Percentiles rank a stretch among this genome's conserved stretches.
These are phyloP conservation scores for Chenopodium berlandieri DNA, from an alignment of 148 eudicot species.

Conservation along the genomic window DNA sequence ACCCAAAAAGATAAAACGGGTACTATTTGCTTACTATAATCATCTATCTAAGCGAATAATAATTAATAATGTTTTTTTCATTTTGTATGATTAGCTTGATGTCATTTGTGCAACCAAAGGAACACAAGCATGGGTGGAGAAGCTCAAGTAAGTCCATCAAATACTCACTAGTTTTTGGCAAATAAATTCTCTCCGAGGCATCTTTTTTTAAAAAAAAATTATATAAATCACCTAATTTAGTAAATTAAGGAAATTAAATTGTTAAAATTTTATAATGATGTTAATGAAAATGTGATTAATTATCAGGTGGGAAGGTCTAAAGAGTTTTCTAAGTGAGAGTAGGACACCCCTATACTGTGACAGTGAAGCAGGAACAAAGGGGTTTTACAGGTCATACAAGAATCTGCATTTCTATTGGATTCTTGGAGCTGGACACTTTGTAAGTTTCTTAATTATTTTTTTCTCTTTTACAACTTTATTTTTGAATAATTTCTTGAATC, in stretches of 20 bases:
- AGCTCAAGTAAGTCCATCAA: conserved; percentile 56
- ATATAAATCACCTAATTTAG: too few species aligned
- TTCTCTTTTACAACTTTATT: background rate
- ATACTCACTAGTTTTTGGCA: background rate
- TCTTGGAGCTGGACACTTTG: conserved; percentile 93
- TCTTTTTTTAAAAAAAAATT: too few species aligned
- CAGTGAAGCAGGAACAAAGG: conserved; percentile 44
- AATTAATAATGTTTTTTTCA: background rate
- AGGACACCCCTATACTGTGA: conserved; percentile 74
- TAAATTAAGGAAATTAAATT: too few species aligned
- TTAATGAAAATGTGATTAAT: background rate
- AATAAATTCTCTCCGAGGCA: too few species aligned
- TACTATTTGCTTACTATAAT: too few species aligned
- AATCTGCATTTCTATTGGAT: conserved; percentile 95
- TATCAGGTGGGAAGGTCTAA: conserved; percentile 77
- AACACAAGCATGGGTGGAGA: conserved; percentile 87
- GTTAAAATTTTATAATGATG: too few species aligned
- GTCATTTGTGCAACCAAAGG: conserved; percentile 83
- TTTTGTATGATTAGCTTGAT: conserved; percentile 52
- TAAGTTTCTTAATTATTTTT: conserved; percentile 36
- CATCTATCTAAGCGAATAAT: too few species aligned
- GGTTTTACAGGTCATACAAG: conserved; percentile 59
- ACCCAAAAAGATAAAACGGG: too few species aligned
- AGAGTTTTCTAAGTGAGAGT: conserved; percentile 41
- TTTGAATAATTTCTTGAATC: background rate